Evolutionary conservation across 768 basidiomycete genomes (phyloP).

Genomic region (Leccinum pellstonianum): DNA sequence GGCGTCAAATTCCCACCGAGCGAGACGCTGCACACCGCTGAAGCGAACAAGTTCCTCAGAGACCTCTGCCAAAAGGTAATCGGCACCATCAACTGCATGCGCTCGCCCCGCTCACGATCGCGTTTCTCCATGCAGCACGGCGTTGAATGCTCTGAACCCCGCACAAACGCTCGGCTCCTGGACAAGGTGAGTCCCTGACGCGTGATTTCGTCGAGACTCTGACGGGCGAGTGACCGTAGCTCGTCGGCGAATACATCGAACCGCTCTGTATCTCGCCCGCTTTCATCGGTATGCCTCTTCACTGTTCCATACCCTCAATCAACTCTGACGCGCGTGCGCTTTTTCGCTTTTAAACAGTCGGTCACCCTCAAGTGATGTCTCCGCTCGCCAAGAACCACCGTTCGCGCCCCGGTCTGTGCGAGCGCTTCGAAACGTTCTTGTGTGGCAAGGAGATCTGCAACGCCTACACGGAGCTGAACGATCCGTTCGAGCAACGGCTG

Average conservation of each 20-base stretch:
- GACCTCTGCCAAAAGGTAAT: slow-evolving; percentile 81
- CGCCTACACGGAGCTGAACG: slow-evolving; percentile 99
- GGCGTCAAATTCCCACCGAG: slow-evolving; percentile 91
- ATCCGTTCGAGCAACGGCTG: slow-evolving; percentile 93
- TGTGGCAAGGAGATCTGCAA: slow-evolving; percentile 99
- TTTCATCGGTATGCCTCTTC: slow-evolving; percentile 71
- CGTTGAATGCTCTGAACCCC: slow-evolving; percentile 94
- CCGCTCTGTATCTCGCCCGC: slow-evolving; percentile 93
- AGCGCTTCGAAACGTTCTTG: slow-evolving; percentile 98
- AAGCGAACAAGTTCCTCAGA: slow-evolving; percentile 85
- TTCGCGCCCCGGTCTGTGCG: slow-evolving; percentile 93
- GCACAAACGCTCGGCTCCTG: slow-evolving; percentile 90
- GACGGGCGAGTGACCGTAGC: slow-evolving; percentile 41
- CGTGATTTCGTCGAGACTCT: not conserved
- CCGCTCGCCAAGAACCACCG: slow-evolving; percentile 99
- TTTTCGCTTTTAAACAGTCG: slow-evolving; percentile 49
- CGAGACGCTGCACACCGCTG: slow-evolving; percentile 81
- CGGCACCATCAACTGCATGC: not conserved
- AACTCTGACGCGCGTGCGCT: not conserved
- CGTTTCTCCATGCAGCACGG: slow-evolving; percentile 63
- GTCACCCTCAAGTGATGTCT: slow-evolving; percentile 99
- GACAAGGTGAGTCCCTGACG: slow-evolving; percentile 68
- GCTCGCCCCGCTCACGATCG: not conserved
- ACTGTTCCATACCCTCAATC: not conserved
- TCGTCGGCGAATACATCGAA: slow-evolving; percentile 98